Evolutionary conservation across 371 early-diverging fungal genomes (phyloP).

Genomic region (Rhizopus arrhizus): DNA sequence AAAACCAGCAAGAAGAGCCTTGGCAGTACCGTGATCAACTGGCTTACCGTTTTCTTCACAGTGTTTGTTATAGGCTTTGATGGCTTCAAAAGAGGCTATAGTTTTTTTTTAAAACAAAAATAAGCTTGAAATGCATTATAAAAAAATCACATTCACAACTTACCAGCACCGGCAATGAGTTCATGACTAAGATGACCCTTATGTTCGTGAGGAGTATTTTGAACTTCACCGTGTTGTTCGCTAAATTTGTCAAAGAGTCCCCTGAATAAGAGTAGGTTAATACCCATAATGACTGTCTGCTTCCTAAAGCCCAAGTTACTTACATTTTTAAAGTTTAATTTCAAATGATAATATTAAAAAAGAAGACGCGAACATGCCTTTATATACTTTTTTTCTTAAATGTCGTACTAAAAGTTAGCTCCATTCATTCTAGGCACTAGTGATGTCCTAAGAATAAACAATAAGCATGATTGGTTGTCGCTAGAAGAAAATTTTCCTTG

Average conservation of each 20-base stretch:
- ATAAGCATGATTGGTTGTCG: not conserved
- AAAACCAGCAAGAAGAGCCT: constrained; percentile 56
- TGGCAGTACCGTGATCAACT: constrained; percentile 47
- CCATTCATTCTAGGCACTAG: not conserved
- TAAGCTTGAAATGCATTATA: too few species aligned
- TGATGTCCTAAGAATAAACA: not conserved
- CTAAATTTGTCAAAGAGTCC: constrained; percentile 44
- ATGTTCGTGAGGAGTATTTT: constrained; percentile 29
- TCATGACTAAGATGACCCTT: constrained; percentile 54
- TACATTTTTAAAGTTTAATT: constrained; percentile 3
- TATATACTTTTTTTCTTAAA: not conserved
- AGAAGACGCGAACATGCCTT: not conserved
- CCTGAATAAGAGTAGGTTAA: constrained; percentile 21
- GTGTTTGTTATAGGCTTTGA: constrained; percentile 54
- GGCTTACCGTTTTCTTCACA: constrained; percentile 51
- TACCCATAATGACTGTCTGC: not conserved
- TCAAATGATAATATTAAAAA: not conserved
- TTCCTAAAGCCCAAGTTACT: not conserved
- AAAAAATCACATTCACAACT: too few species aligned
- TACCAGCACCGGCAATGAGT: constrained; percentile 53
- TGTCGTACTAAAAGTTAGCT: not conserved
- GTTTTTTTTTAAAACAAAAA: too few species aligned
- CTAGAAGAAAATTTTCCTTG: not conserved
- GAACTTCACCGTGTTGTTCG: constrained; percentile 32
- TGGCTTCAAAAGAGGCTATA: constrained; percentile 40